phyloP scores from a whole-genome alignment of 2,329 filamentous ascomycete genomes.

The Sodiomyces alkalinus region DNA sequence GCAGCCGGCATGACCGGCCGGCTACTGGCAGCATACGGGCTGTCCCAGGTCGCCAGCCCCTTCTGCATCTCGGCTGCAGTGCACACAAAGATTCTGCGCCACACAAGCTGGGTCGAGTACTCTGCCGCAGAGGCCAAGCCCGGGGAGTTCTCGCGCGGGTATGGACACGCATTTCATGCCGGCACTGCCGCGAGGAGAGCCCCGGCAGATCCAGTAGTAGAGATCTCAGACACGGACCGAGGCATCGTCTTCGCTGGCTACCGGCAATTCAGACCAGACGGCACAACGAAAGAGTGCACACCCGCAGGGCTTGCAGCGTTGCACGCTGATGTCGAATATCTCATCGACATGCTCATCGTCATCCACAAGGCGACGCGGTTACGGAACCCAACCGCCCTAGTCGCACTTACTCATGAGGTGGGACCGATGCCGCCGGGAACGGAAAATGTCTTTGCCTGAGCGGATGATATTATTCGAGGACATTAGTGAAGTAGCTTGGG shows the following conservation, averaged over 20 bases:
- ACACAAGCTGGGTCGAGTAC: constrained; percentile 37
- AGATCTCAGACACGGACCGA: constrained; percentile 23
- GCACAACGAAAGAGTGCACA: constrained; percentile 18
- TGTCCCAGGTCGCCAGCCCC: constrained; percentile 33
- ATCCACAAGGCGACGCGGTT: constrained; percentile 26
- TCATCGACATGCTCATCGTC: constrained; percentile 37
- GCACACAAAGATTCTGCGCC: constrained; percentile 33
- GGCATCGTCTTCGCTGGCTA: constrained; percentile 44
- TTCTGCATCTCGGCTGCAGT: constrained; percentile 34
- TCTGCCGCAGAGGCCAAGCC: constrained; percentile 23
- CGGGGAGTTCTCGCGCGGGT: constrained; percentile 34
- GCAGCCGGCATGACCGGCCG: constrained; percentile 25
- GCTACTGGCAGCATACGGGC: constrained; percentile 38
- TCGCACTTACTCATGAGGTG: constrained; percentile 4
- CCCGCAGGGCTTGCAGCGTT: constrained; percentile 29
- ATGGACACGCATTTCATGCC: constrained; percentile 36
- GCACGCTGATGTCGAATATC: constrained; percentile 31
- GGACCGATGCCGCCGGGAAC: constrained; percentile 2
- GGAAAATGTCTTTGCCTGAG: neutral
- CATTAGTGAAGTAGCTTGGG: no score
- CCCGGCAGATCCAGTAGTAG: constrained; percentile 1
- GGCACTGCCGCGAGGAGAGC: constrained; percentile 18
- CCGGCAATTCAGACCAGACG: constrained; percentile 27
- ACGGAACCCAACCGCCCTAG: constrained; percentile 9
- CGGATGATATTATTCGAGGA: no score